Percentiles rank a stretch among this genome's conserved stretches.
Evolutionary conservation across 1,284 basidiomycete species (phyloP).

Genomic region (Rhizoctonia solani): DNA sequence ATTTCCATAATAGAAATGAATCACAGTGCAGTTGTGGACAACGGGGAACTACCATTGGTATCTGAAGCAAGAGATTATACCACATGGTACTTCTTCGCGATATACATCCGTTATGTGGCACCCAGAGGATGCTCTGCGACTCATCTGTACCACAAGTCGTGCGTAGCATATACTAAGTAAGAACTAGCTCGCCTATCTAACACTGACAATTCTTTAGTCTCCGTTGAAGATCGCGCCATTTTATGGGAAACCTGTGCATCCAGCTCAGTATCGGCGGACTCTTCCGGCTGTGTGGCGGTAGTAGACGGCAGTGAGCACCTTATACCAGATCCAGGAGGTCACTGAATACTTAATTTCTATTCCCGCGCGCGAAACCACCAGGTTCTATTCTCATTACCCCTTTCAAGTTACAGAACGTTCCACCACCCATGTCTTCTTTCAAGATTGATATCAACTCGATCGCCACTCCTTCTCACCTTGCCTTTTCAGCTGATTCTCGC

Average conservation of each 20-base stretch:
- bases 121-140: slow-evolving; percentile 71
- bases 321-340: background rate
- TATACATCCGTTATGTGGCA: slow-evolving; percentile 85
- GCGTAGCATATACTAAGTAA: background rate
- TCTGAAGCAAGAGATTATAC: slow-evolving; percentile 83
- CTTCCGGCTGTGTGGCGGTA: slow-evolving; percentile 87
- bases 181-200: background rate
- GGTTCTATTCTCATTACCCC: slow-evolving; percentile 84
- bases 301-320: slow-evolving; percentile 79
- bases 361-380: no score
- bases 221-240: slow-evolving; percentile 68
- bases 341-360: slow-evolving; percentile 17
- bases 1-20: background rate
- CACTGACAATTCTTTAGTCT: slow-evolving; percentile 3
- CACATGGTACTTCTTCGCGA: slow-evolving; percentile 51
- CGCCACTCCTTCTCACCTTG: slow-evolving; percentile 63
- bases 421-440: slow-evolving; percentile 91
- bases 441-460: slow-evolving; percentile 53
- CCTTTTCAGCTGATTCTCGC: slow-evolving; percentile 64
- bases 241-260: slow-evolving; percentile 79
- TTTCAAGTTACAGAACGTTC: slow-evolving; percentile 91
- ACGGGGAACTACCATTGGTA: slow-evolving; percentile 97
- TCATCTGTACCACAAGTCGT: slow-evolving; percentile 70
- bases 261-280: slow-evolving; percentile 63
- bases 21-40: slow-evolving; percentile 89